Conservation (phyloP, 2,329 filamentous ascomycete genomes). For the Xylaria arbuscula region DNA sequence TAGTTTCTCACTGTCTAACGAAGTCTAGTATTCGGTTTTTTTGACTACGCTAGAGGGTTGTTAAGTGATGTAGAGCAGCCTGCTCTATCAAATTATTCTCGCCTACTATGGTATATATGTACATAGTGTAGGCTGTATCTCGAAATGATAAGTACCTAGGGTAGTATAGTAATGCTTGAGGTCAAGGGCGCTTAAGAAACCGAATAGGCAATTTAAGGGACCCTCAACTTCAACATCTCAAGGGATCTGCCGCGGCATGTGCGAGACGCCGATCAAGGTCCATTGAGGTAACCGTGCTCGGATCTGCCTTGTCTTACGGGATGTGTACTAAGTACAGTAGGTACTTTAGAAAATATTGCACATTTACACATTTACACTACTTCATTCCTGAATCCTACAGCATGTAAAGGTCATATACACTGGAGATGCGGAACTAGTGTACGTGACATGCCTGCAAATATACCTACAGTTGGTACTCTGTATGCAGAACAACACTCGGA, state of each 20-base stretch:
- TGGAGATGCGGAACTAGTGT: not conserved
- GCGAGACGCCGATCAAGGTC: slow-evolving; percentile 21
- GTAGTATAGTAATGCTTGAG: slow-evolving; percentile 27
- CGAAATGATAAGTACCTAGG: not conserved
- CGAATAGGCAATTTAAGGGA: slow-evolving; percentile 16
- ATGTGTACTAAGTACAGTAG: not conserved
- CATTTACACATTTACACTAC: not conserved
- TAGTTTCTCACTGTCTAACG: not conserved
- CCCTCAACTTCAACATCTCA: not conserved
- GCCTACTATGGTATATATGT: not conserved
- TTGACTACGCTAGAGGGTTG: not conserved
- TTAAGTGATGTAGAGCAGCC: not conserved
- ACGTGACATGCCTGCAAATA: slow-evolving; percentile 7
- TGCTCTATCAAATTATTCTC: not conserved
- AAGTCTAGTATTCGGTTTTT: not conserved
- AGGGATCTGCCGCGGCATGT: slow-evolving; percentile 31
- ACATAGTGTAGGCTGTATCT: not conserved
- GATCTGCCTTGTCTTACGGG: slow-evolving; percentile 16
- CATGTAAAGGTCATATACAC: not conserved
- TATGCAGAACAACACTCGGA: not conserved
- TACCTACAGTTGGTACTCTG: not conserved
- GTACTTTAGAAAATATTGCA: slow-evolving; percentile 8
- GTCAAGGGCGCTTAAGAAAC: slow-evolving; percentile 5
- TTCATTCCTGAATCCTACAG: slow-evolving; percentile 32
- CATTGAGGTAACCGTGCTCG: slow-evolving; percentile 8